Evolutionary conservation across 2,329 filamentous ascomycete species (phyloP), one percentile per base, ranked within the genome.

Genomic region (Myriosclerotinia curreyana): DNA sequence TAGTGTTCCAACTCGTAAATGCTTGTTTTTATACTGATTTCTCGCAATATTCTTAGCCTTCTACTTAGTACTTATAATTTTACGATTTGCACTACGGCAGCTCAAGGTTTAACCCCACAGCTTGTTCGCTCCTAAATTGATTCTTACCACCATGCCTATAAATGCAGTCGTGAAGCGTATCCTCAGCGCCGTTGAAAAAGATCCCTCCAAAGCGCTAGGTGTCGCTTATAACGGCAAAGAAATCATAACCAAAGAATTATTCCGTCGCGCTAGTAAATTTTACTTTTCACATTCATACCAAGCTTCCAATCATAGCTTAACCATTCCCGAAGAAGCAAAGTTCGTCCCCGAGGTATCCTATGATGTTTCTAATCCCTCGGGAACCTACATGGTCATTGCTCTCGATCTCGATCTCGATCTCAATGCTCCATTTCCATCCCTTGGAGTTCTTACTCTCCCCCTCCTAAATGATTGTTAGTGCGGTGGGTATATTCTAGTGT

Each of bases 361-460:
- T 49, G 44, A 42, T n/a, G 60, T 64, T n/a, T 53, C 62, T 3
- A 49, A 60, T 2, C 60, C 68, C 34, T 22, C 60, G 22, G 49
- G 38, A n/a, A 74, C 69, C 34, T 82, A 79, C 71, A 64, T 81
- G 31, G 69, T 78, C 64, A 69, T 81, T 31, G 72, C 71, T 54
- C 68, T 82, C 36, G 80, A 83, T 66, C 73, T 80, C 20, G 81
- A 83, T 54, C 68, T 82, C 36, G 80, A 83, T 66, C 73, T 80
- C 20, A 81, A 83, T 72, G 77, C 80, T 0, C 81, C 81, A 0
- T 79, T 78, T 66, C 75, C 75, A 0, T 77, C 76, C 15, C 75
- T 78, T 59, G 68, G 69, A 34, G 66, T 79, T 36, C 71, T 82
- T 0, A n/a, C n/a, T n/a, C n/a, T n/a, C n/a, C n/a, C n/a, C n/a